Percentiles rank a stretch among this genome's conserved stretches.
Evolutionary conservation across 345 rosid genomes (phyloP).

Genomic region (rapeseed (Brassica napus)): DNA sequence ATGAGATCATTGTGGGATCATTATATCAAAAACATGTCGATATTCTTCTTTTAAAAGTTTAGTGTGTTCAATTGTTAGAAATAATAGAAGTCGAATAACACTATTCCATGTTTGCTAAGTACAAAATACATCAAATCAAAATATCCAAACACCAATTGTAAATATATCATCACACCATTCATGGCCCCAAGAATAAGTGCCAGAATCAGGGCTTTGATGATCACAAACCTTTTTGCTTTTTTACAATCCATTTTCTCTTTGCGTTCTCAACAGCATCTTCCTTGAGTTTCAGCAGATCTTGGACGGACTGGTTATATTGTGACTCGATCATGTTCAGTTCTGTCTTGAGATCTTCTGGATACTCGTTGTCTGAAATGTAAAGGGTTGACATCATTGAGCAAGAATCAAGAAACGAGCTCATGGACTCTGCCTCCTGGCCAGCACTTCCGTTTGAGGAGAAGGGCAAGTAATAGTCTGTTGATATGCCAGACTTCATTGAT

Average conservation of each 20-base stretch:
- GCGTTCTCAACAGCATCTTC: constrained; percentile 68
- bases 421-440: constrained; percentile 35
- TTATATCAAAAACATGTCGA: too few relatives aligned
- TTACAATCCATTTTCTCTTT: constrained; percentile 59
- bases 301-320: constrained; percentile 56
- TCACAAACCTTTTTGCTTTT: constrained; percentile 43
- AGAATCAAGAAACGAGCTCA: constrained; percentile 43
- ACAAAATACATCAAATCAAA: constrained; percentile 29
- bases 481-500: constrained; percentile 53
- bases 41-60: too few relatives aligned
- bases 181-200: constrained; percentile 12
- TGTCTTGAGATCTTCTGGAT: constrained; percentile 48
- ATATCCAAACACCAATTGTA: constrained; percentile 23
- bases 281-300: constrained; percentile 60
- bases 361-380: constrained; percentile 42
- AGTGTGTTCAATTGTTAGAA: neutral
- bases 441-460: constrained; percentile 36
- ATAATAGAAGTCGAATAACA: neutral
- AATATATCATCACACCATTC: neutral
- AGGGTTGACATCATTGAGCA: constrained; percentile 49
- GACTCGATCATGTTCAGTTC: constrained; percentile 55
- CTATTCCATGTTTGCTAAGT: constrained; percentile 29
- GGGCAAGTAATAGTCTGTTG: constrained; percentile 50
- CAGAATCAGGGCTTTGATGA: constrained; percentile 22
- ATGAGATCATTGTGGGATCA: too few relatives aligned